Percentiles rank a stretch among this genome's conserved stretches.
These are phyloP conservation scores for Strigomonas galati DNA, from an alignment of 208 protist genomes.

Conservation along the genomic window DNA sequence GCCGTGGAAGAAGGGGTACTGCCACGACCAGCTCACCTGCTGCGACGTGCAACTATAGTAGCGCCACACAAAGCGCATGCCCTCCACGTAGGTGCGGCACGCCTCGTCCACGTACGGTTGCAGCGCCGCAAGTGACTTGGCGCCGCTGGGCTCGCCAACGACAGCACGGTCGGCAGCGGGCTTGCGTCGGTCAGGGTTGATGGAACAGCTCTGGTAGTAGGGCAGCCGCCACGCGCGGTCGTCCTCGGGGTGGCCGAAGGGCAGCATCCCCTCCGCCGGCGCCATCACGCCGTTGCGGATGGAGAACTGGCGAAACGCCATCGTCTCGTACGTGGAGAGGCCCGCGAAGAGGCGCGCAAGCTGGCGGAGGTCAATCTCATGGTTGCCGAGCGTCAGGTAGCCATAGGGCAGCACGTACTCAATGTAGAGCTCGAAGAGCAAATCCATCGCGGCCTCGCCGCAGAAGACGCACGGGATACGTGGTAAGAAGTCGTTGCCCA, in stretches of 20 bases:
- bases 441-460: slow-evolving; percentile 74
- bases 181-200: slow-evolving; percentile 11
- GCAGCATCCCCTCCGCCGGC: slow-evolving; percentile 25
- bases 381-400: slow-evolving; percentile 62
- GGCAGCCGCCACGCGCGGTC: slow-evolving; percentile 39
- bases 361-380: slow-evolving; percentile 69
- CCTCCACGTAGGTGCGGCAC: slow-evolving; percentile 71
- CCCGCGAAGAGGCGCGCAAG: slow-evolving; percentile 56
- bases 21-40: slow-evolving; percentile 74
- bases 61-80: slow-evolving; percentile 75
- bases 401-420: slow-evolving; percentile 72
- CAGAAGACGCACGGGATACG: slow-evolving; percentile 71
- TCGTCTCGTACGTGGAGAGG: slow-evolving; percentile 64
- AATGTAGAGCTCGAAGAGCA: slow-evolving; percentile 76
- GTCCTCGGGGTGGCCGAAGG: slow-evolving; percentile 35
- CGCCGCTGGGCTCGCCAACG: background rate
- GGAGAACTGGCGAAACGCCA: slow-evolving; percentile 56
- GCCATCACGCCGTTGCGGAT: slow-evolving; percentile 36
- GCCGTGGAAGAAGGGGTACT: slow-evolving; percentile 74
- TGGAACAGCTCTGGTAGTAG: slow-evolving; percentile 47
- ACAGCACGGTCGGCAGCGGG: slow-evolving; percentile 11
- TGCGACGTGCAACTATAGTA: slow-evolving; percentile 68
- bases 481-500: slow-evolving; percentile 87
- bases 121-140: no score
- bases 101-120: slow-evolving; percentile 30